A percentile compares a stretch with the other conserved stretches of the same genome.
Evolutionary conservation across 805 yeast species (phyloP).

Genomic region (Candida maltosa): DNA sequence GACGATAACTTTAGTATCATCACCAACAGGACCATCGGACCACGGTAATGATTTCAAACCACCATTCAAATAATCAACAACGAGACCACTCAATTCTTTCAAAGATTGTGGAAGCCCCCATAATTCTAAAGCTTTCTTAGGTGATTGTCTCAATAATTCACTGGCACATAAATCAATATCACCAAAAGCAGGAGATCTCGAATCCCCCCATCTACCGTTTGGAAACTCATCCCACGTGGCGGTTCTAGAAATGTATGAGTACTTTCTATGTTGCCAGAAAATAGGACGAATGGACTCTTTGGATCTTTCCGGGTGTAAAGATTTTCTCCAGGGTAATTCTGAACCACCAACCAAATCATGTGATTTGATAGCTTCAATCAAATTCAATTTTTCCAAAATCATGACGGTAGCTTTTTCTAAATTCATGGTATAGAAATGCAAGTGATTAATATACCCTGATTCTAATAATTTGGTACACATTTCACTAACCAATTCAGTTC

Average conservation of each 20-base stretch:
- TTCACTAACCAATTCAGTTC: conserved; percentile 75
- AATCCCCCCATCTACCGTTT: conserved; percentile 98
- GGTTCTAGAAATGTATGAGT: conserved; percentile 84
- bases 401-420: conserved; percentile 86
- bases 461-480: conserved; percentile 75
- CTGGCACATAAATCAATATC: conserved; percentile 81
- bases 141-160: conserved; percentile 76
- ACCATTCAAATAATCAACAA: conserved; percentile 69
- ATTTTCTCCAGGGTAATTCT: conserved; percentile 84
- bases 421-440: conserved; percentile 97
- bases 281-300: conserved; percentile 88
- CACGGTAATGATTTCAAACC: conserved; percentile 79
- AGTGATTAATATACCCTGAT: conserved; percentile 73
- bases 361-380: conserved; percentile 44
- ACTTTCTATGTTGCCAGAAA: conserved; percentile 93
- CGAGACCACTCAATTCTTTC: conserved; percentile 59
- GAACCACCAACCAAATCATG: conserved; percentile 38
- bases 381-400: conserved; percentile 73
- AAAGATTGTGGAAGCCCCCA: conserved; percentile 80
- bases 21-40: conserved; percentile 87
- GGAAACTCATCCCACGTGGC: conserved; percentile 98
- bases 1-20: conserved; percentile 66
- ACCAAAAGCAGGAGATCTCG: conserved; percentile 95
- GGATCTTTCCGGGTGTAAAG: conserved; percentile 74
- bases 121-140: conserved; percentile 72